A percentile compares a stretch with the other conserved stretches of the same genome.
Evolutionary conservation across 2,329 filamentous ascomycete genomes (phyloP).

Genomic region (Exophiala dermatitidis): DNA sequence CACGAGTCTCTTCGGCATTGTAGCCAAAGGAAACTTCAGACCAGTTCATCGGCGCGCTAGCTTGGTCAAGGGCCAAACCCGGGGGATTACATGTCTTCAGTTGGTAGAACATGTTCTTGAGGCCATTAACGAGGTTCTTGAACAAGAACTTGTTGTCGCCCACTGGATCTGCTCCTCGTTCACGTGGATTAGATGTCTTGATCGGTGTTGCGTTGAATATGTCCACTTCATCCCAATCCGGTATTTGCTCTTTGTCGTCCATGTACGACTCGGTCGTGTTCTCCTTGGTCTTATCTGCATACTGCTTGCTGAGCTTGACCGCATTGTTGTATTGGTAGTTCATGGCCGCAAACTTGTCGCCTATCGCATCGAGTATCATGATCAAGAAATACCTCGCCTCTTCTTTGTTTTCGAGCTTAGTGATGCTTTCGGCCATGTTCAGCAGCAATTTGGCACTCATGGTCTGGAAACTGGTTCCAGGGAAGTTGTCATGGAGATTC

Average conservation of each 20-base stretch:
- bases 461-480: constrained; percentile 96
- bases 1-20: constrained; percentile 90
- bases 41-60: constrained; percentile 82
- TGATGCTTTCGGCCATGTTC: constrained; percentile 98
- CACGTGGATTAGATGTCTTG: constrained; percentile 84
- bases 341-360: constrained; percentile 97
- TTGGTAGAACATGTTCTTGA: constrained; percentile 96
- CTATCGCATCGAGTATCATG: constrained; percentile 95
- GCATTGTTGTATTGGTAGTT: constrained; percentile 93
- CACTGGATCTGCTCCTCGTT: constrained; percentile 82
- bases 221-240: constrained; percentile 96
- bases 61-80: constrained; percentile 61
- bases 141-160: constrained; percentile 97
- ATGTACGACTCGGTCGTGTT: constrained; percentile 70
- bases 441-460: constrained; percentile 97
- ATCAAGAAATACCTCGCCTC: constrained; percentile 93
- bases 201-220: constrained; percentile 96
- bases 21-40: constrained; percentile 93
- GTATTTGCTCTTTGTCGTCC: constrained; percentile 69
- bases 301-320: constrained; percentile 79
- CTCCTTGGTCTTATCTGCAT: constrained; percentile 58
- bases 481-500: constrained; percentile 90
- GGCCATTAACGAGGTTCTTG: constrained; percentile 87
- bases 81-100: constrained; percentile 78
- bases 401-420: constrained; percentile 83